Evolutionary conservation across 352 stramenopile species (phyloP), one percentile per base, ranked within the genome.

Genomic region (Halophytophthora polymorphica): DNA sequence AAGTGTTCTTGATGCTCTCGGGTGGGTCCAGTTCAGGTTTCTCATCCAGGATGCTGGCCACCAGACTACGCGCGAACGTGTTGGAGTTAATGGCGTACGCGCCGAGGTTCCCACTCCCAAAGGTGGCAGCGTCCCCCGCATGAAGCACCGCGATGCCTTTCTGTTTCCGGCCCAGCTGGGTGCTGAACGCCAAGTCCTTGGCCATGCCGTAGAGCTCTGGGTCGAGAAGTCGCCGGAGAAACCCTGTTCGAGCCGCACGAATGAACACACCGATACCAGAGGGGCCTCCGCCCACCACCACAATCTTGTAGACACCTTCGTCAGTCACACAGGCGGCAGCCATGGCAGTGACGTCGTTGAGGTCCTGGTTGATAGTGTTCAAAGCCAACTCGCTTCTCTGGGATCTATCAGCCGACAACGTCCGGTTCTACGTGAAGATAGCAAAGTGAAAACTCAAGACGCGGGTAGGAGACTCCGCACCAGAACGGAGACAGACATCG

Each of bases 1-100:
- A 88, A 5, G 84, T 95, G 50, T 69, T 65, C 19, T 85, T 82
- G 41, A 86, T 83, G 25, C 55, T 83, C 52, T 94, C 86, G 2
- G 76, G 77, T 6, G 83, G 84, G 14, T 92, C 76, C 3, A 88
- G 55, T 15, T 93, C 78, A 3, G 64, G 70, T 38, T 88, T 90
- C 43, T 93, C 80, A 25, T 93, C 75, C n/a, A 93, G 52, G 6
- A 93, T 66, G 52, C 84, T 89, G 7, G 69, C 77, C 1, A 90
- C 43, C 22, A 95, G 48, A 23, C 79, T 87, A 41, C 72, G 86
- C 0, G 78, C 83, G 45, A 90, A 90, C 14, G 81, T 94, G 56
- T 95, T 95, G 2, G 77, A 91, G 61, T 95, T 92, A 65, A 92
- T 95, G 19, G 86, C 66, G 47, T 90, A 95, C 19, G 71, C 50